Conservation (phyloP, 129 eudicot species). For the Oenanthe sinensis region DNA sequence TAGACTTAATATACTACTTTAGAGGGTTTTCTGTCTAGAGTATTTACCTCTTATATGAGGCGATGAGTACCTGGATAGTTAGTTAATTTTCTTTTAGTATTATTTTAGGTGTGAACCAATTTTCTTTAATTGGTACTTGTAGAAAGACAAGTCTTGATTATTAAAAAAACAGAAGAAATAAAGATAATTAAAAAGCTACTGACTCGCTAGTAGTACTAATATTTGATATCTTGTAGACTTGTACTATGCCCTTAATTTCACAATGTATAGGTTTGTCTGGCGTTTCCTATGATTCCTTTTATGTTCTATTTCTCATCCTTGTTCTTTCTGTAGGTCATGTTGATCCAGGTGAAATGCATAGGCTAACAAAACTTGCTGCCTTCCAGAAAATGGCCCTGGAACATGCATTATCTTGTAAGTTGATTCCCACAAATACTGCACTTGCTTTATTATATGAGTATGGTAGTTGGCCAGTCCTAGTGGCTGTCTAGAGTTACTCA, state of each 20-base stretch:
- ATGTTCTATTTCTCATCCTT: neutral
- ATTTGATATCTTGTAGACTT: neutral
- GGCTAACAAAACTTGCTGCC: conserved; percentile 71
- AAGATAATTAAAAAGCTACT: neutral
- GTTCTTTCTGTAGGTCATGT: conserved; percentile 27
- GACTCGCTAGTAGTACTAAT: neutral
- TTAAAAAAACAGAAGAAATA: neutral
- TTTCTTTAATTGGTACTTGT: neutral
- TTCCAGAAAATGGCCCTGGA: conserved; percentile 78
- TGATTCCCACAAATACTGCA: neutral
- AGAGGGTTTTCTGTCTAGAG: neutral
- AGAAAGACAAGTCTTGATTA: neutral
- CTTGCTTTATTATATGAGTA: neutral
- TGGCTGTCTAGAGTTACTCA: neutral
- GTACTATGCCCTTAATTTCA: neutral
- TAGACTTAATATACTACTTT: neutral
- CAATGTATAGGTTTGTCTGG: neutral
- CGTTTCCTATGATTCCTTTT: neutral
- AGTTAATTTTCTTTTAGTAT: neutral
- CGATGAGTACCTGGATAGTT: neutral
- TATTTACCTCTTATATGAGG: neutral
- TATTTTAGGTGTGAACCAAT: neutral
- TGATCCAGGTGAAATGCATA: conserved; percentile 29
- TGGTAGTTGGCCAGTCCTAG: neutral
- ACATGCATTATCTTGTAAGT: conserved; percentile 89